Percentiles rank a stretch among this genome's conserved stretches.
Conservation (phyloP, 257 asterid genomes). For the Linderniella brevidens region DNA sequence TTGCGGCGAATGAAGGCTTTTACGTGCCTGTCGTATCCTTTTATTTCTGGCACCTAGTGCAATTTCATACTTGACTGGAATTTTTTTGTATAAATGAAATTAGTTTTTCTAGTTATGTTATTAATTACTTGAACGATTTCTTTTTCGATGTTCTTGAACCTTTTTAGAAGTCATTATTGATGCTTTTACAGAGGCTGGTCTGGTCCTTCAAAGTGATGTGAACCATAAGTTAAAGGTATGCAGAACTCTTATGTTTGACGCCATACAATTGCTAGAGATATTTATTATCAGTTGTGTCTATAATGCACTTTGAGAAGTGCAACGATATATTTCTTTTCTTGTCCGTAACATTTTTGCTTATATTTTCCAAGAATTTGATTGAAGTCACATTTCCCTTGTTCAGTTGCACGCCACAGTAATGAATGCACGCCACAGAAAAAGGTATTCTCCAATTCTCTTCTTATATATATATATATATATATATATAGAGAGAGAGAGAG, state of each 20-base stretch:
- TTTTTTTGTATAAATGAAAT: conserved; percentile 5
- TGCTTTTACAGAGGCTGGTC: conserved; percentile 83
- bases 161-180: conserved; percentile 66
- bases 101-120: neutral
- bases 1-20: conserved; percentile 68
- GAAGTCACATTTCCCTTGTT: conserved; percentile 8
- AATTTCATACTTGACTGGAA: conserved; percentile 5
- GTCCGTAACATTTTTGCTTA: too few relatives aligned
- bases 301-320: too few relatives aligned
- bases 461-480: conserved; percentile 1
- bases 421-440: conserved; percentile 67
- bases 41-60: conserved; percentile 9
- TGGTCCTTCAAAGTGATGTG: conserved; percentile 52
- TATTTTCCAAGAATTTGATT: too few relatives aligned
- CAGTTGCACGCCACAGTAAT: conserved; percentile 94
- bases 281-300: too few relatives aligned
- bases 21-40: conserved; percentile 82
- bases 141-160: conserved; percentile 30
- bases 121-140: neutral
- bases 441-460: conserved; percentile 21
- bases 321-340: too few relatives aligned
- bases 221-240: conserved; percentile 54
- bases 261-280: too few relatives aligned
- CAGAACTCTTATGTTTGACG: too few relatives aligned
- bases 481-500: conserved; percentile 4